Evolutionary conservation across 106 monocot species (phyloP), one percentile per base, ranked within the genome.

Genomic region (Acorus gramineus): DNA sequence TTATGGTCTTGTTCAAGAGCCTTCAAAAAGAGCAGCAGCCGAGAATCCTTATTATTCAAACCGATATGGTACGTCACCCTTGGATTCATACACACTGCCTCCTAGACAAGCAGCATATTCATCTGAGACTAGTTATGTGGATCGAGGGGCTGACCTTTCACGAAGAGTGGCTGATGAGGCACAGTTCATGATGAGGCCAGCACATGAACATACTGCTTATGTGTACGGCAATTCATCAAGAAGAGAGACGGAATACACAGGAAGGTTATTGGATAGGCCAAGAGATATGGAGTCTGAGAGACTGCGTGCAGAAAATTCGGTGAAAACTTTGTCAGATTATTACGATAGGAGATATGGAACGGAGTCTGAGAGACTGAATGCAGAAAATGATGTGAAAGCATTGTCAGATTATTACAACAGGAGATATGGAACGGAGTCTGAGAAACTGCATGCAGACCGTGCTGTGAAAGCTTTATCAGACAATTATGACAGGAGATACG

Each of bases 401-500:
- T 43, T 77, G 11, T 52, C 66, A 42, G 44, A 50, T 49, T 11
- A 6, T 44, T 59, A 42, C 43, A 0, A 5, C 14, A 55, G 48
- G 11, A 49, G 10, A n/a, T 10, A 13, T 63, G 0, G 46, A 47
- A 61, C 42, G 10, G 63, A 56, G 2, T 6, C 45, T 42, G 14
- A 44, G 11, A 57, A 43, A 11, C 14, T 55, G n/a, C 55, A 48
- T 51, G 55, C 49, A 2, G 6, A n/a, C 7, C 43, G 56, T 50
- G 66, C 71, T 14, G 52, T 51, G 11, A 61, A 28, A 56, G 71
- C 77, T 13, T 43, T 77, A 10, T 52, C 66, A 42, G 71, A 28
- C 28, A 28, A 69, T 46, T 77, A 66, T 50, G 66, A 71, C 46
- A 58, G 59, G 14, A 56, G 75, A 8, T 56, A 68, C 11, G 62